phyloP scores from a whole-genome alignment of 2,329 filamentous ascomycete species.

The Colletotrichum paranaense region DNA sequence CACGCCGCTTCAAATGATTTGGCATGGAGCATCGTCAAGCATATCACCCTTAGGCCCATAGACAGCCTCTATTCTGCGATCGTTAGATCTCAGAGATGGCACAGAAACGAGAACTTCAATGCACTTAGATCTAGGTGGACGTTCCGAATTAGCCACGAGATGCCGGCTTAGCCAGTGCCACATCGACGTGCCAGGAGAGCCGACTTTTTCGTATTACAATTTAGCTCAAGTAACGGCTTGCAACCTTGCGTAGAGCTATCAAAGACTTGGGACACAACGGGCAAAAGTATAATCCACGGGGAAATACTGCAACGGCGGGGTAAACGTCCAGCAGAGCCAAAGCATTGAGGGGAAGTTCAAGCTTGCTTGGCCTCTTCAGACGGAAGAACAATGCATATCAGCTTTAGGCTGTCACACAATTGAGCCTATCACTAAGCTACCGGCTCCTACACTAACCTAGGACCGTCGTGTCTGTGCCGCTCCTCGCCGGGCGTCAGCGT shows the following conservation, averaged over 20 bases:
- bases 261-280: neutral
- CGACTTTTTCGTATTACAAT: neutral
- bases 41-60: neutral
- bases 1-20: neutral
- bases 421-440: conserved; percentile 9
- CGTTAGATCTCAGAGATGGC: neutral
- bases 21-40: neutral
- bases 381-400: conserved; percentile 12
- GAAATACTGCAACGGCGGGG: neutral
- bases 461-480: conserved; percentile 25
- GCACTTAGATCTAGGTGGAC: neutral
- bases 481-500: conserved; percentile 18
- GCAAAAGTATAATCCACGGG: neutral
- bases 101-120: neutral
- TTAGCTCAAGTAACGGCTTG: neutral
- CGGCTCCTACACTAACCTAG: conserved; percentile 7
- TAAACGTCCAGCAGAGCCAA: neutral
- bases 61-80: neutral
- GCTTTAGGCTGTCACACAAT: conserved; percentile 26
- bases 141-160: neutral
- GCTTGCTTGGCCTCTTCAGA: conserved; percentile 5
- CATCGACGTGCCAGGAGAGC: neutral
- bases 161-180: neutral
- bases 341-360: conserved; percentile 7
- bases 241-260: neutral